These are phyloP conservation scores for Malus hybrid DNA, from an alignment of 331 rosid species.

Conservation along the genomic window DNA sequence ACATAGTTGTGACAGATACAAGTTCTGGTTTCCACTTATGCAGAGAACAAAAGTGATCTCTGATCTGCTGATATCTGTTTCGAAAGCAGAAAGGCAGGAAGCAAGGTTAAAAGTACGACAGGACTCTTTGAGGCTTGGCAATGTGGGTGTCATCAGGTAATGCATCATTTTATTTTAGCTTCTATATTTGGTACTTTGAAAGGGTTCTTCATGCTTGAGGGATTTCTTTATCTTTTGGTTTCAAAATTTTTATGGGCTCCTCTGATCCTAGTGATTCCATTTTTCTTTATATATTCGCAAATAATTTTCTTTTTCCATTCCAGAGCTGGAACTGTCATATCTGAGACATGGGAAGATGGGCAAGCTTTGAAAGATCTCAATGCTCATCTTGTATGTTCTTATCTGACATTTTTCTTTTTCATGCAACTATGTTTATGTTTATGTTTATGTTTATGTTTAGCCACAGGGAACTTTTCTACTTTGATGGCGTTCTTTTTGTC, in stretches of 20 bases:
- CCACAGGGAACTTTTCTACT: background rate
- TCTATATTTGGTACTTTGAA: background rate
- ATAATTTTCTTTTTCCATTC: slow-evolving; percentile 16
- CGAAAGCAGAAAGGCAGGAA: slow-evolving; percentile 96
- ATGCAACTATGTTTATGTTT: background rate
- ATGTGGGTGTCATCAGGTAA: slow-evolving; percentile 95
- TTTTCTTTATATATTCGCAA: slow-evolving; percentile 1
- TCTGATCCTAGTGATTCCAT: background rate
- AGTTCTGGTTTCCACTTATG: slow-evolving; percentile 18
- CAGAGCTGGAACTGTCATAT: slow-evolving; percentile 97
- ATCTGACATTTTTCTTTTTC: slow-evolving; percentile 2
- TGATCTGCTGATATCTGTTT: slow-evolving; percentile 91
- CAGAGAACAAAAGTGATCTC: slow-evolving; percentile 95
- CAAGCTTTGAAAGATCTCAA: slow-evolving; percentile 91
- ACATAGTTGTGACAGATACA: background rate
- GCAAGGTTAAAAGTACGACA: slow-evolving; percentile 97
- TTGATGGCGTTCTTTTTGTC: background rate
- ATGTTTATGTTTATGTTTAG: background rate
- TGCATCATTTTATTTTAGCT: background rate
- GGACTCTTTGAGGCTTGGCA: slow-evolving; percentile 95
- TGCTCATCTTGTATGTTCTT: slow-evolving; percentile 78
- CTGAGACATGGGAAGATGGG: slow-evolving; percentile 99
- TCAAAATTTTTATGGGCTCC: background rate
- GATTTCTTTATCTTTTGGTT: background rate
- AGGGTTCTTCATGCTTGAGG: background rate